Base-by-base conservation (phyloP, 352 stramenopile genomes). In the Globisporangium carolinianum region DNA sequence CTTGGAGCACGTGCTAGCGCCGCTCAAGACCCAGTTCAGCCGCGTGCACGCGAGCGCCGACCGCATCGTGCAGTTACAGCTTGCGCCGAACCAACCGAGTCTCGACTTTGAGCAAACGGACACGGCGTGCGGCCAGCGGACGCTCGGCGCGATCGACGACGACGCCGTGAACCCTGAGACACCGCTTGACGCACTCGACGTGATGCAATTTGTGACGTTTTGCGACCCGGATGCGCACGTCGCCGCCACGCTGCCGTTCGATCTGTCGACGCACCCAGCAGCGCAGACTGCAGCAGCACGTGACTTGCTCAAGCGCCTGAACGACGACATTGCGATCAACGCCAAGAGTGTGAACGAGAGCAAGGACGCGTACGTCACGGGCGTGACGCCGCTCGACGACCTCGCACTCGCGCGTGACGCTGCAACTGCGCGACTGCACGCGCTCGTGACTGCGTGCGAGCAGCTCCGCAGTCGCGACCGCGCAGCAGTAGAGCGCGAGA, bases 231-330 rank as follows among this genome's bases (percentile, higher is more conserved):
- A 92, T 37, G 60, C 58, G 0, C 63, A 79, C 55, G 57, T 88
- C 6, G 53, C 60, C 3, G 18, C 64, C 12, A 66, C 61, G 11
- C 68, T 99, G 10, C 95, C 96, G 39, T 99, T 99, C 65, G 86
- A 98, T 55, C 65, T 99, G 36, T 89, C 79, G 0, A 66, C 75
- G 11, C 95, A 97, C 41, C 91, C 78, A 53, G 89, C 67, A 46
- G 91, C 86, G 14, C 87, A 97, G 63, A 98, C 92, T 17, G 89
- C 95, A 47, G 97, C 95, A 52, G 97, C 94, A 6, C 92, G 97
- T 67, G 92, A 97, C 62, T 87, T 98, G 43, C 84, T 98, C 18
- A 87, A 94, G 57, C 79, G 96, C 24, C 83, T 99, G 4, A 67
- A 66, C 5, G 87, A 97, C 42, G 96, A 99, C 62, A 94, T 98